A percentile compares a stretch with the other conserved stretches of the same genome.
These are phyloP conservation scores for Trichophyton simii DNA, from an alignment of 2,329 filamentous ascomycete genomes.

Conservation along the genomic window DNA sequence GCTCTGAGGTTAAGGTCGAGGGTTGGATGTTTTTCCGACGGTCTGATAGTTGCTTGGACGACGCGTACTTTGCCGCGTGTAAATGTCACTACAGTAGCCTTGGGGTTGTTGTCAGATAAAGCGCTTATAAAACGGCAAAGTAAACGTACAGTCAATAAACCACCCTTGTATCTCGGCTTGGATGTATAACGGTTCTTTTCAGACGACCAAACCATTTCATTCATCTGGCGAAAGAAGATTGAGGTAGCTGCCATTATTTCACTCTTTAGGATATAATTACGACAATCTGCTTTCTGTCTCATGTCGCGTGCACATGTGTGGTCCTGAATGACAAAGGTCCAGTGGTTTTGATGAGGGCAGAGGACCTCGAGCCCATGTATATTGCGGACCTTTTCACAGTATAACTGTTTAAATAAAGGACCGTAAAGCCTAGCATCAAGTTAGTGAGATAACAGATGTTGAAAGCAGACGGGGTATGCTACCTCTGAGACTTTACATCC, in stretches of 20 bases:
- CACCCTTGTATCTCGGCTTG: slow-evolving; percentile 10
- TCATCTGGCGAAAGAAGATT: slow-evolving; percentile 12
- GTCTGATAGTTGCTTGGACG: slow-evolving; percentile 9
- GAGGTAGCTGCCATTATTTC: slow-evolving; percentile 10
- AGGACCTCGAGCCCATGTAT: not conserved
- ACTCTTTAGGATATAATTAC: slow-evolving; percentile 11
- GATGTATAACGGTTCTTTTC: slow-evolving; percentile 5
- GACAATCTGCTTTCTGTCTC: not conserved
- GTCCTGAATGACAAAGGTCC: slow-evolving; percentile 9
- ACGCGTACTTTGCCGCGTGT: slow-evolving; percentile 7
- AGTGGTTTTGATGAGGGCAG: slow-evolving; percentile 6
- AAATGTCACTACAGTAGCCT: slow-evolving; percentile 12
- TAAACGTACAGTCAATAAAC: slow-evolving; percentile 9
- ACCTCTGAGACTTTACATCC: no score
- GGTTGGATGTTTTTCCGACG: slow-evolving; percentile 7
- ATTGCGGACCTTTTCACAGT: not conserved
- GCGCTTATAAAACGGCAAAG: not conserved
- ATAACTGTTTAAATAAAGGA: slow-evolving; percentile 3
- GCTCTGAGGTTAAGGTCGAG: slow-evolving; percentile 9
- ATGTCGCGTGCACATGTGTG: not conserved
- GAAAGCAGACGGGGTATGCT: no score
- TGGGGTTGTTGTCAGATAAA: not conserved
- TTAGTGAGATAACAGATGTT: no score
- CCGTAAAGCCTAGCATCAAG: slow-evolving; percentile 1
- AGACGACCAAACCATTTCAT: slow-evolving; percentile 10